These are phyloP conservation scores for Ogataea sp. DNA, from an alignment of 805 yeast genomes.

Conservation along the genomic window DNA sequence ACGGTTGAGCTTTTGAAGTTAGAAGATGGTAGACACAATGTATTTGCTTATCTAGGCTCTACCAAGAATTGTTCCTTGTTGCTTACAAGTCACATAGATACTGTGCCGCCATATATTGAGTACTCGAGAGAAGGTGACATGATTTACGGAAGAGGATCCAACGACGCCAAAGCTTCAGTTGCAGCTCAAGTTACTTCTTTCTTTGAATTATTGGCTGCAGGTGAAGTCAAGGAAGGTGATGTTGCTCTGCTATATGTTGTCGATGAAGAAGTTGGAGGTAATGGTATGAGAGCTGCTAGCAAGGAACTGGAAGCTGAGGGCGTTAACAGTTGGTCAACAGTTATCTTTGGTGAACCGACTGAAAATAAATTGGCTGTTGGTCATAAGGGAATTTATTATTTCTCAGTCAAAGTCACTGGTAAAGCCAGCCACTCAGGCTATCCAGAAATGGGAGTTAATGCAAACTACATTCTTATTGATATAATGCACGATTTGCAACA, in stretches of 20 bases:
- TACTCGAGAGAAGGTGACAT: constrained; percentile 38
- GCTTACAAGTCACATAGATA: constrained; percentile 60
- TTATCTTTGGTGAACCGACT: constrained; percentile 71
- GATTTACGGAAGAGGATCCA: constrained; percentile 59
- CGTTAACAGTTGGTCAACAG: constrained; percentile 46
- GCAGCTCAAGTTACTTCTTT: constrained; percentile 54
- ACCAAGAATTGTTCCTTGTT: constrained; percentile 39
- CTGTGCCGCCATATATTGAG: constrained; percentile 60
- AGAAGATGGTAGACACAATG: constrained; percentile 32
- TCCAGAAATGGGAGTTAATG: constrained; percentile 60
- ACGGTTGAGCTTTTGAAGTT: constrained; percentile 42
- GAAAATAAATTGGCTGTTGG: constrained; percentile 61
- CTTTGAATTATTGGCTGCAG: constrained; percentile 33
- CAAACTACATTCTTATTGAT: constrained; percentile 47
- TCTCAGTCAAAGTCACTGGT: constrained; percentile 40
- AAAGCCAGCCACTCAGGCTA: constrained; percentile 60
- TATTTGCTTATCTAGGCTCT: constrained; percentile 48
- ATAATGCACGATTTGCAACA: constrained; percentile 37
- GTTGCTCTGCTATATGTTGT: constrained; percentile 53
- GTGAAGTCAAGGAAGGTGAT: constrained; percentile 42
- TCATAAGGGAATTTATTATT: constrained; percentile 51
- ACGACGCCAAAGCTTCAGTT: constrained; percentile 67
- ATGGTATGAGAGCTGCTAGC: constrained; percentile 48
- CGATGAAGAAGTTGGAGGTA: constrained; percentile 64
- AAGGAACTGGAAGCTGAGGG: constrained; percentile 15